phyloP scores from a whole-genome alignment of 2,329 filamentous ascomycete species.

The Trichoderma sp. region DNA sequence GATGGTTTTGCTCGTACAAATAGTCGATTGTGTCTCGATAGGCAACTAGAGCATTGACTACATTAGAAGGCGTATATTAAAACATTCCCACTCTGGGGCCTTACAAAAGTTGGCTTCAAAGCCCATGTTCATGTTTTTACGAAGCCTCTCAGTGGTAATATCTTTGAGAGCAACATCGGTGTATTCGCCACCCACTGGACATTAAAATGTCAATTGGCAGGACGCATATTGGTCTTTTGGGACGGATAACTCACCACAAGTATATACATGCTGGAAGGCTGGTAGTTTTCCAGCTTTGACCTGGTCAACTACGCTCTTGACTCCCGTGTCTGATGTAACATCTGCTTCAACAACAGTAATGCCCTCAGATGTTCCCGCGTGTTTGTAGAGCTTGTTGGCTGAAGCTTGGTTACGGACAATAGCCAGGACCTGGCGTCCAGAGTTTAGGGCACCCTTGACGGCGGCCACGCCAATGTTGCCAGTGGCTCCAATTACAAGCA shows the following conservation, averaged over 20 bases:
- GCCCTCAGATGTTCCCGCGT: not conserved
- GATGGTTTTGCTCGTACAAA: not conserved
- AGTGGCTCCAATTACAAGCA: not conserved
- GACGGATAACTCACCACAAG: not conserved
- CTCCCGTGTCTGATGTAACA: not conserved
- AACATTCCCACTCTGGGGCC: not conserved
- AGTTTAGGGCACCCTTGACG: not conserved
- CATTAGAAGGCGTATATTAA: not conserved
- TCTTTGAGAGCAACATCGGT: not conserved
- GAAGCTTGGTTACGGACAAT: not conserved
- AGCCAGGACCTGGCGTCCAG: not conserved
- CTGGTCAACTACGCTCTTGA: slow-evolving; percentile 12
- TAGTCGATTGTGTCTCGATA: slow-evolving; percentile 1
- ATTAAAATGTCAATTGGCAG: not conserved
- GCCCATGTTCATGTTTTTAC: not conserved
- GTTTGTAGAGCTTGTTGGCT: not conserved
- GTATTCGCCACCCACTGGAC: not conserved
- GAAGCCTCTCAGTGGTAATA: not conserved
- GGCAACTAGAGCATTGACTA: not conserved
- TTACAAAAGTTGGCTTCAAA: not conserved
- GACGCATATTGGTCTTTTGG: too few relatives aligned
- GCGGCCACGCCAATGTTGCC: slow-evolving; percentile 8
- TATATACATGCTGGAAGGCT: slow-evolving; percentile 1
- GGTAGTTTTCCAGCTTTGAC: slow-evolving; percentile 5
- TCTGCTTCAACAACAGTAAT: not conserved